Percentiles rank a stretch among this genome's conserved stretches.
Evolutionary conservation across 331 rosid genomes (phyloP).

Genomic region (Spiraea crenata): DNA sequence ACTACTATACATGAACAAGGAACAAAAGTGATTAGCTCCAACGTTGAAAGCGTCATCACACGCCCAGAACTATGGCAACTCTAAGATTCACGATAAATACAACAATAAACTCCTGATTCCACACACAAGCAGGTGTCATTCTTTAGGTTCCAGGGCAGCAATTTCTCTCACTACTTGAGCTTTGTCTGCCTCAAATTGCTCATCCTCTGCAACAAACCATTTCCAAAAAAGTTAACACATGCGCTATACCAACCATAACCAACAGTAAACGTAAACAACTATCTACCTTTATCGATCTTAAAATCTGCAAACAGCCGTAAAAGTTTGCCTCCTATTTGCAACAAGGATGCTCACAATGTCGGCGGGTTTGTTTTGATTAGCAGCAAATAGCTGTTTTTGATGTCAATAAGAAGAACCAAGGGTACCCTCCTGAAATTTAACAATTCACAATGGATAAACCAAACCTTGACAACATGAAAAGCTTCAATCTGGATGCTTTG

Average conservation of each 20-base stretch:
- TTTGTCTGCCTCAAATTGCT: slow-evolving; percentile 95
- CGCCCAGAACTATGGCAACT: slow-evolving; percentile 30
- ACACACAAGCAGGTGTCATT: slow-evolving; percentile 22
- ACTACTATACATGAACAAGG: slow-evolving; percentile 5
- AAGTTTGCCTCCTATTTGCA: slow-evolving; percentile 88
- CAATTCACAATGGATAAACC: slow-evolving; percentile 10
- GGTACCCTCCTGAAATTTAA: neutral
- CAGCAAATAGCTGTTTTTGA: slow-evolving; percentile 91
- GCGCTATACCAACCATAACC: slow-evolving; percentile 9
- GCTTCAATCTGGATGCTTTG: slow-evolving; percentile 89
- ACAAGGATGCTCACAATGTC: slow-evolving; percentile 73
- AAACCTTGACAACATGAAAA: slow-evolving; percentile 92
- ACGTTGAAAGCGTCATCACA: slow-evolving; percentile 12
- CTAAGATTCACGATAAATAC: slow-evolving; percentile 35
- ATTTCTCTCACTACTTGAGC: slow-evolving; percentile 96
- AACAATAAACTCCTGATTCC: slow-evolving; percentile 19
- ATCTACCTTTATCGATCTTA: slow-evolving; percentile 73
- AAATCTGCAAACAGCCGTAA: slow-evolving; percentile 75
- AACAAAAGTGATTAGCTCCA: slow-evolving; percentile 6
- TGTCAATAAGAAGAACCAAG: slow-evolving; percentile 27
- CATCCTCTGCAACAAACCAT: slow-evolving; percentile 61
- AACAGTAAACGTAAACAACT: neutral
- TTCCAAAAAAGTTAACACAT: slow-evolving; percentile 22
- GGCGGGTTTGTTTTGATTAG: slow-evolving; percentile 80
- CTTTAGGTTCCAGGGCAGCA: slow-evolving; percentile 64